Percentiles rank a stretch among this genome's conserved stretches.
Conservation (phyloP, 257 asterid species). For the Mitragyna speciosa region DNA sequence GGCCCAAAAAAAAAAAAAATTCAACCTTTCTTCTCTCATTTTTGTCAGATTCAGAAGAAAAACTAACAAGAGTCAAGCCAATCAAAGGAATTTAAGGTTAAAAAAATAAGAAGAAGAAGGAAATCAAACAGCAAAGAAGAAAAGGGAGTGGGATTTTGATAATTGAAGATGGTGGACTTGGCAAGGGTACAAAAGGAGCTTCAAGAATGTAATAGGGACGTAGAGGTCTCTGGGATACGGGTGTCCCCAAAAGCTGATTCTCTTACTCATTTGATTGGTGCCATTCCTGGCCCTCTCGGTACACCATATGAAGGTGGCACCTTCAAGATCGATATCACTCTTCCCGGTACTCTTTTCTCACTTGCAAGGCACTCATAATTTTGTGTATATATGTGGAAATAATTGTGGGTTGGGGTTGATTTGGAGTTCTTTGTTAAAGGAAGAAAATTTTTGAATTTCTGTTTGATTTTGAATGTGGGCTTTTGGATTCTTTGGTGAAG, state of each 20-base stretch:
- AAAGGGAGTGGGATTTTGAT: neutral
- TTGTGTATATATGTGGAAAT: neutral
- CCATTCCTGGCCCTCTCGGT: conserved; percentile 86
- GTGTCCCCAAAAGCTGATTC: conserved; percentile 64
- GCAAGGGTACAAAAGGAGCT: conserved; percentile 87
- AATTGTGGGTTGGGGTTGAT: neutral
- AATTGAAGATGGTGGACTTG: conserved; percentile 67
- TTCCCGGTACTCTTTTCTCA: conserved; percentile 50
- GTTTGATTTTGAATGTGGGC: neutral
- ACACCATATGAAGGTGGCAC: conserved; percentile 95
- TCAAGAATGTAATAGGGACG: conserved; percentile 83
- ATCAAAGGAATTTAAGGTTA: neutral
- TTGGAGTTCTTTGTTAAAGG: neutral
- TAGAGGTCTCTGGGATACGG: conserved; percentile 72
- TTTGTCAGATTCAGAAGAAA: neutral
- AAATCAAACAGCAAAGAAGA: neutral
- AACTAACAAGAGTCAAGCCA: too few relatives aligned
- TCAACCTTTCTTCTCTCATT: neutral
- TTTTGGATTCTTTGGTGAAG: neutral
- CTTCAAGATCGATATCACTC: conserved; percentile 86
- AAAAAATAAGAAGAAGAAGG: neutral
- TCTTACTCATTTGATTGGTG: conserved; percentile 71
- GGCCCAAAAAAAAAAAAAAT: neutral
- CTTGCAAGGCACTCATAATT: neutral
- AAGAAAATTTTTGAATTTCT: too few relatives aligned